Conservation (phyloP, 257 asterid species). For the Gentiana dahurica region DNA sequence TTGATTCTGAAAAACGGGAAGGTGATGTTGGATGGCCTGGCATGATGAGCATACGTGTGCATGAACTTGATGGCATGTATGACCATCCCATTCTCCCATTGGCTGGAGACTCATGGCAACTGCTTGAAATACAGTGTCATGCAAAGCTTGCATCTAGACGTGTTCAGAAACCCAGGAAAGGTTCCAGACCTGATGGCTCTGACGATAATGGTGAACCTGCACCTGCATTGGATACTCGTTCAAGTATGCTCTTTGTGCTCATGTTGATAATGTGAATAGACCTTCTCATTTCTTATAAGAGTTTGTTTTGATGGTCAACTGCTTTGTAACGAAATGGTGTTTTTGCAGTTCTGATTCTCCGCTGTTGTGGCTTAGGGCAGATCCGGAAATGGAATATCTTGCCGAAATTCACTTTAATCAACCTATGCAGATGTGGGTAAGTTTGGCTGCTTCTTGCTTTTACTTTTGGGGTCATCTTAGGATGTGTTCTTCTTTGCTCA, state of each 20-base stretch:
- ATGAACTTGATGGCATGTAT: constrained; percentile 98
- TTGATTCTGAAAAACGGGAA: constrained; percentile 73
- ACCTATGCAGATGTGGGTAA: constrained; percentile 99
- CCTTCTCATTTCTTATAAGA: constrained; percentile 1
- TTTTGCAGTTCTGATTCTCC: constrained; percentile 90
- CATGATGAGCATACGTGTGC: constrained; percentile 97
- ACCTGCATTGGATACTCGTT: constrained; percentile 53
- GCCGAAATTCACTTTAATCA: constrained; percentile 85
- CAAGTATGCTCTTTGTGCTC: constrained; percentile 40
- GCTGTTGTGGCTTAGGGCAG: constrained; percentile 92
- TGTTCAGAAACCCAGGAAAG: constrained; percentile 88
- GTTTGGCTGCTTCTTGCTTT: constrained; percentile 15
- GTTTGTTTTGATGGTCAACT: not conserved
- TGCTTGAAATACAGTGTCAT: constrained; percentile 94
- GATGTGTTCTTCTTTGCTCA: too few relatives aligned
- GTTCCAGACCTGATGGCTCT: constrained; percentile 88
- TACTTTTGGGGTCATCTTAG: too few relatives aligned
- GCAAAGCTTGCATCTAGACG: constrained; percentile 97
- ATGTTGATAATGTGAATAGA: not conserved
- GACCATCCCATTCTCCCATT: constrained; percentile 96
- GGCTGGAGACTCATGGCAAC: constrained; percentile 99
- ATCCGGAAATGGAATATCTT: constrained; percentile 98
- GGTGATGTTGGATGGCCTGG: constrained; percentile 98
- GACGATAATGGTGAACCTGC: constrained; percentile 83
- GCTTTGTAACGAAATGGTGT: constrained; percentile 4